Evolutionary conservation across 495 filamentous ascomycete species (phyloP).

Genomic region (Beverwykella pulmonaria): DNA sequence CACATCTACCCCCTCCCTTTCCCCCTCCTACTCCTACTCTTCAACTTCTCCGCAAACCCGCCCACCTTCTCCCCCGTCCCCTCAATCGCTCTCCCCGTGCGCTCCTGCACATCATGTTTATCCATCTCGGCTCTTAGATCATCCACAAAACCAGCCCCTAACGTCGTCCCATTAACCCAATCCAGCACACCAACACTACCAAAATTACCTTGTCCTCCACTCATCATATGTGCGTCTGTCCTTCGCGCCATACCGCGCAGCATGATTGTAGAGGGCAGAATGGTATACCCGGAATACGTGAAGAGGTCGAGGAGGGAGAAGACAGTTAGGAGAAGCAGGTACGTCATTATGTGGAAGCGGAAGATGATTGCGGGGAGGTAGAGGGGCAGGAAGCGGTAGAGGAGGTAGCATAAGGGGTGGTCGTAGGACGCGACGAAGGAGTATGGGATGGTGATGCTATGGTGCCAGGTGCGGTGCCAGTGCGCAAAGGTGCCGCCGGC

Average conservation of each 20-base stretch:
- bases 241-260: conserved; percentile 74
- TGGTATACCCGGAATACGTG: conserved; percentile 73
- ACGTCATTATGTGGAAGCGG: conserved; percentile 78
- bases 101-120: conserved; percentile 59
- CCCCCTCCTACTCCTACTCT: conserved; percentile 20
- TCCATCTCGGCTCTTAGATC: conserved; percentile 61
- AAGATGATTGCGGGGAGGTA: conserved; percentile 69
- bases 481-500: conserved; percentile 43
- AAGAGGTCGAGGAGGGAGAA: conserved; percentile 77
- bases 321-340: conserved; percentile 67
- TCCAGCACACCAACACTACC: conserved; percentile 78
- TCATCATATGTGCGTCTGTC: conserved; percentile 67
- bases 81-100: conserved; percentile 46
- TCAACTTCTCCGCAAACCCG: conserved; percentile 28
- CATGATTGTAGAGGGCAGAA: conserved; percentile 70
- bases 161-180: conserved; percentile 70
- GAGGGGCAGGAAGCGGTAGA: conserved; percentile 69
- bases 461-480: conserved; percentile 67
- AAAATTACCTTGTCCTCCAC: conserved; percentile 68
- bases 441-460: conserved; percentile 64
- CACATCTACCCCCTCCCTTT: conserved; percentile 25
- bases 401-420: conserved; percentile 73
- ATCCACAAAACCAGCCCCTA: conserved; percentile 59
- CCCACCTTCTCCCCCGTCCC: conserved; percentile 27
- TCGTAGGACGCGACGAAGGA: conserved; percentile 74